These are phyloP conservation scores for Pythium dissimile DNA, from an alignment of 352 stramenopile species.

Conservation along the genomic window DNA sequence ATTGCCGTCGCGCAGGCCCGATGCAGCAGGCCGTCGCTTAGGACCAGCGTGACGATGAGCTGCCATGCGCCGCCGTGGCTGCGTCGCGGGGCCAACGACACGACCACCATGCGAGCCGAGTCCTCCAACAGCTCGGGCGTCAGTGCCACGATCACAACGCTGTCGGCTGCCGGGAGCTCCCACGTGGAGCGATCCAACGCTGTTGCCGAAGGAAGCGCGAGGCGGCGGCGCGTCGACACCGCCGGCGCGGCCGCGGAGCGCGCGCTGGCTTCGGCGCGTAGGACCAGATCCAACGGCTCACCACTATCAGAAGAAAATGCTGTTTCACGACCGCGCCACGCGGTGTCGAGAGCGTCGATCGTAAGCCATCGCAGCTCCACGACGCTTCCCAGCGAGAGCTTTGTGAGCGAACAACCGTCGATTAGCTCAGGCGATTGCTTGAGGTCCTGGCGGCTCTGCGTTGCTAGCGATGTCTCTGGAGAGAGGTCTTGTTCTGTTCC, in stretches of 20 bases:
- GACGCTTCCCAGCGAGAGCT: neutral
- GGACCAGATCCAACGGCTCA: neutral
- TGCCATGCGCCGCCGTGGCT: neutral
- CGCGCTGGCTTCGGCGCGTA: neutral
- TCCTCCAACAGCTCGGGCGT: constrained; percentile 3
- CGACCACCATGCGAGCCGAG: neutral
- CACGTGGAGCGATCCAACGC: neutral
- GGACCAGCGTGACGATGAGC: constrained; percentile 3
- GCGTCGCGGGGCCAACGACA: constrained; percentile 5
- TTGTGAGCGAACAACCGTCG: too few species aligned
- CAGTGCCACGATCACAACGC: constrained; percentile 1
- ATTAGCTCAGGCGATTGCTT: too few species aligned
- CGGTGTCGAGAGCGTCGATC: neutral
- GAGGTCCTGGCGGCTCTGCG: too few species aligned
- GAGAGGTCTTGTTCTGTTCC: too few species aligned
- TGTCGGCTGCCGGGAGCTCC: neutral
- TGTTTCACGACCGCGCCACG: too few species aligned
- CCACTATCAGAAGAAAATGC: too few species aligned
- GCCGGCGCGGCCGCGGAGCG: neutral
- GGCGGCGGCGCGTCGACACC: neutral
- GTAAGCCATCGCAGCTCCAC: constrained; percentile 8
- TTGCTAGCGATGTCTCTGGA: too few species aligned
- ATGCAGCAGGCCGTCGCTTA: neutral
- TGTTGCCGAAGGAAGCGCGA: neutral
- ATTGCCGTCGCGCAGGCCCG: neutral